Base-by-base conservation (phyloP, 2,329 filamentous ascomycete genomes). In the Penicillium janthinellum region DNA sequence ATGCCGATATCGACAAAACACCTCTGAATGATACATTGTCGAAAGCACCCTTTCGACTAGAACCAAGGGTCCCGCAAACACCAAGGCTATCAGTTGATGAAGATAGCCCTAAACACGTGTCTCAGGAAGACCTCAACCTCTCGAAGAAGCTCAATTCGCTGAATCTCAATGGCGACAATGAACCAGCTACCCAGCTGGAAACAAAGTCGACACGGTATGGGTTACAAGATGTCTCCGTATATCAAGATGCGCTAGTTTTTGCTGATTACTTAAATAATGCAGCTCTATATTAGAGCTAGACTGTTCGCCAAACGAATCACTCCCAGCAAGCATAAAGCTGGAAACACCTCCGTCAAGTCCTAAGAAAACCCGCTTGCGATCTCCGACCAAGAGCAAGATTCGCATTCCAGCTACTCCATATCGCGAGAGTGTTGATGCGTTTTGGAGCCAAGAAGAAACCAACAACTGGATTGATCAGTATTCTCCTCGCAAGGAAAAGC, bases 381-480 rank as follows among this genome's bases (percentile, higher is more conserved):
- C 82, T 14, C 83, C 83, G 3, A 79, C 78, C 1, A 83, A 84
- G 65, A 68, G 72, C 20, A 75, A 70, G 51, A 62, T 70, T 20
- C 68, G 71, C 0, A 80, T 84, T 45, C 83, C 82, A 7, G 79
- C 79, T 6, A 81, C 82, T 5, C 82, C 82, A 1, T 75, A 82
- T 56, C 75, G 80, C 51, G 79, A 81, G 37, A 83, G 78, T 60
- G 75, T 80, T 28, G 83, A 85, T 64, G 80, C 77, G 0, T 85
- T 86, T 67, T 85, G 83, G 83, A 80, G 77, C 59, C 78, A 81
- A 60, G 78, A 81, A 31, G 69, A 77, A 22, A 79, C 83, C 58
- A 83, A 83, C 64, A 75, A 80, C 35, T 85, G 83, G 83, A 80
- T 82, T 58, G 83, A 85, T 47, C 75, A 80, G 39, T 79, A 83